These are phyloP conservation scores for Azolla pinnata DNA, from an alignment of 75 land plant genomes.

Conservation along the genomic window DNA sequence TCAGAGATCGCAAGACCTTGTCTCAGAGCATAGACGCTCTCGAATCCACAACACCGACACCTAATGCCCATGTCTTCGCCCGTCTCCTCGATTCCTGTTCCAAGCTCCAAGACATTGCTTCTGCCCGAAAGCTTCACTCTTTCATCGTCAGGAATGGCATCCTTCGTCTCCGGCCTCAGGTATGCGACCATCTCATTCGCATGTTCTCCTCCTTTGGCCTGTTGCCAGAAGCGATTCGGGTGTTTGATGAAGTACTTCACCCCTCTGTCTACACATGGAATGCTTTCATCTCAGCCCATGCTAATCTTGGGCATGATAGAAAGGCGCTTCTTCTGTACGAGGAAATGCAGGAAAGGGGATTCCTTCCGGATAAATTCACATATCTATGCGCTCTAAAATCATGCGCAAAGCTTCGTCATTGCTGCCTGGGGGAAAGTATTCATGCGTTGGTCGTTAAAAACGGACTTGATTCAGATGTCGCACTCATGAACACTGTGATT, in stretches of 20 bases:
- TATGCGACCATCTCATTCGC: not conserved
- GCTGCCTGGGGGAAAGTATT: not conserved
- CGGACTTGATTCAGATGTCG: conserved; percentile 10
- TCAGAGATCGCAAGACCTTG: too few species aligned
- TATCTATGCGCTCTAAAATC: conserved; percentile 10
- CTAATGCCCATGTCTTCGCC: too few species aligned
- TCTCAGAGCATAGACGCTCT: too few species aligned
- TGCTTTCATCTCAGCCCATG: conserved; percentile 13
- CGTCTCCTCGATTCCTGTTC: too few species aligned
- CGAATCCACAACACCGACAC: too few species aligned
- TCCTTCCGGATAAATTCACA: conserved; percentile 13
- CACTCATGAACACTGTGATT: conserved; percentile 22
- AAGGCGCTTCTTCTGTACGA: conserved; percentile 6
- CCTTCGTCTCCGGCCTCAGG: too few species aligned
- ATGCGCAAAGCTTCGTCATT: not conserved
- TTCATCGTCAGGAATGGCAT: too few species aligned
- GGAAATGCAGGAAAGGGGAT: conserved; percentile 1
- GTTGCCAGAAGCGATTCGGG: not conserved
- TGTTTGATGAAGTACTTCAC: conserved; percentile 7
- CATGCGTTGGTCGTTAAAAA: conserved; percentile 19
- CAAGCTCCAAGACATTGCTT: too few species aligned
- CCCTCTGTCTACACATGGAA: conserved; percentile 29
- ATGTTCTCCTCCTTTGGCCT: not conserved
- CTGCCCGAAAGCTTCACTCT: too few species aligned
- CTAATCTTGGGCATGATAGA: not conserved